phyloP scores from a whole-genome alignment of 1,284 basidiomycete genomes.

The Ganoderma sinense region DNA sequence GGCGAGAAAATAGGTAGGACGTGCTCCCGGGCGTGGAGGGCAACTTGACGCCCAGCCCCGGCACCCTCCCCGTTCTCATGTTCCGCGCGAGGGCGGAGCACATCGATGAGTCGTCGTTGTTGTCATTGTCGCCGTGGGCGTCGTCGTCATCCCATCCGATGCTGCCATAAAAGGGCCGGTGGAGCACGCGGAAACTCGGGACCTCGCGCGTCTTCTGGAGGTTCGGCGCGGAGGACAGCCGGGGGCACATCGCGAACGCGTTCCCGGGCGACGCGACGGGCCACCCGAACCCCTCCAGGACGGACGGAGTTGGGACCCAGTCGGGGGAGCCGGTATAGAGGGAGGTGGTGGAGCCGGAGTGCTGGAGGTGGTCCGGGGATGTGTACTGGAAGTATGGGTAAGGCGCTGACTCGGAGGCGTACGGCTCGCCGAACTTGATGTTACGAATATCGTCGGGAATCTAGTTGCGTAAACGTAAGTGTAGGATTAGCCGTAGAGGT shows the following conservation, averaged over 20 bases:
- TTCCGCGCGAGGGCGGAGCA: background rate
- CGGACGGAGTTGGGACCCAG: background rate
- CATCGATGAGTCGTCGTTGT: background rate
- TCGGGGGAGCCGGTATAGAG: background rate
- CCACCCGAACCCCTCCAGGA: background rate
- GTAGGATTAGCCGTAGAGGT: background rate
- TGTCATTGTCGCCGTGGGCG: background rate
- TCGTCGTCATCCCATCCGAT: background rate
- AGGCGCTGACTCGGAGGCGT: background rate
- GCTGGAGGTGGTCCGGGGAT: constrained; percentile 12
- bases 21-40: background rate
- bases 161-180: background rate
- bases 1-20: background rate
- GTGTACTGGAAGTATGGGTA: constrained; percentile 16
- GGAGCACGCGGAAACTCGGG: background rate
- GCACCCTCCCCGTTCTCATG: background rate
- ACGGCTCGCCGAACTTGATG: constrained; percentile 9
- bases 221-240: background rate
- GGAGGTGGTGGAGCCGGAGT: background rate
- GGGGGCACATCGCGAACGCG: background rate
- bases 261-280: background rate
- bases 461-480: background rate
- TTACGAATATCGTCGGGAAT: background rate
- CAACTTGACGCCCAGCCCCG: background rate
- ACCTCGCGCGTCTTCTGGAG: background rate